These are phyloP conservation scores for Lagerstroemia speciosa DNA, from an alignment of 345 rosid species.

Conservation along the genomic window DNA sequence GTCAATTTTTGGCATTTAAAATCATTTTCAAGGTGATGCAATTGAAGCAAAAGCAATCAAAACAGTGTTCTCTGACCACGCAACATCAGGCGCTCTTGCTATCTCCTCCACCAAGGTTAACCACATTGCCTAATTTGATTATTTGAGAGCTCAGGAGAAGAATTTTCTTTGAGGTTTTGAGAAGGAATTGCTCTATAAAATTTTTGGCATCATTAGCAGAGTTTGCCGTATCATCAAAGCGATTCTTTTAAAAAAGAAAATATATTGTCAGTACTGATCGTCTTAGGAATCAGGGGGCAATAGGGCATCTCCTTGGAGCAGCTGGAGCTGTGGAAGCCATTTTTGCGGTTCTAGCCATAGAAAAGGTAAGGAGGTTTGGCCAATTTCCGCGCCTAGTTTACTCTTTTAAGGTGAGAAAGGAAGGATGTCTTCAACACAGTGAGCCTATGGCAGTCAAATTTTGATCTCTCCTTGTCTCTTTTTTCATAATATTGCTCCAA, in stretches of 20 bases:
- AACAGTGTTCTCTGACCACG: slow-evolving; percentile 63
- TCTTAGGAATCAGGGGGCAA: slow-evolving; percentile 48
- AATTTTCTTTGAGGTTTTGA: background rate
- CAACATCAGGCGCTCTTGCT: slow-evolving; percentile 69
- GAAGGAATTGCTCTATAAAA: background rate
- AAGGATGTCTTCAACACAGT: background rate
- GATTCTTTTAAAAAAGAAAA: background rate
- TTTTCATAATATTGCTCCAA: background rate
- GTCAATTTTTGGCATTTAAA: background rate
- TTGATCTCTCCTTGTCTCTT: background rate
- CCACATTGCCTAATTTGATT: background rate
- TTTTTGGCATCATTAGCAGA: background rate
- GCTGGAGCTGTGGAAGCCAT: slow-evolving; percentile 95
- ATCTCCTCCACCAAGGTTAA: slow-evolving; percentile 91
- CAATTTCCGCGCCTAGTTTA: background rate
- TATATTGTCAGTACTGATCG: background rate
- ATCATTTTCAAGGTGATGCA: slow-evolving; percentile 51
- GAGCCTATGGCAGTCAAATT: background rate
- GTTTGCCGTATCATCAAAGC: background rate
- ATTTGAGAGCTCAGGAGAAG: background rate
- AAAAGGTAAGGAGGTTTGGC: slow-evolving; percentile 35
- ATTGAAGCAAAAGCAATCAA: slow-evolving; percentile 79
- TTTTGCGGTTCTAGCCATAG: slow-evolving; percentile 62
- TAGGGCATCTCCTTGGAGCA: slow-evolving; percentile 99
- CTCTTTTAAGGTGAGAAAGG: background rate